These are phyloP conservation scores for Punica granatum DNA, from an alignment of 345 rosid genomes.

Conservation along the genomic window DNA sequence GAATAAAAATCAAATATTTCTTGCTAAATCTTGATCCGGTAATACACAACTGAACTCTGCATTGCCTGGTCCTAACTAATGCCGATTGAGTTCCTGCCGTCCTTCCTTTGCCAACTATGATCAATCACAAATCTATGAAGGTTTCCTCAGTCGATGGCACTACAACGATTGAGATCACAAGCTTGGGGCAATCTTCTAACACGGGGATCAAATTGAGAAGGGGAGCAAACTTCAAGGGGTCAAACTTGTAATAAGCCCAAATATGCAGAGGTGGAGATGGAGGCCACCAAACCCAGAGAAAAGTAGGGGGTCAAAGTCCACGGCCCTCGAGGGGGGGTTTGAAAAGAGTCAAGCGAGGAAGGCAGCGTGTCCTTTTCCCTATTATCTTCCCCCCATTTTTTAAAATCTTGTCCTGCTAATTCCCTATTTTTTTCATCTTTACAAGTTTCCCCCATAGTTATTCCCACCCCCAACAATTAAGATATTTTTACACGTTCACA, in stretches of 20 bases:
- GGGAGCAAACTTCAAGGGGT: not conserved
- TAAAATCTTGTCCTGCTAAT: too few species aligned
- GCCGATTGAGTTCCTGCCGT: too few species aligned
- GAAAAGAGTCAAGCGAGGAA: conserved; percentile 48
- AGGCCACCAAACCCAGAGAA: conserved; percentile 22
- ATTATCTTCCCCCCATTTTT: conserved; percentile 6
- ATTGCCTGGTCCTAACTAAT: too few species aligned
- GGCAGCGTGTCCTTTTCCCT: conserved; percentile 20
- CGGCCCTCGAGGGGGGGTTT: conserved; percentile 15
- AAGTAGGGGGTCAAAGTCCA: conserved; percentile 55
- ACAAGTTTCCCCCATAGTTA: not conserved
- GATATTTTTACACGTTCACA: conserved; percentile 2
- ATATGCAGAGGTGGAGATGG: not conserved
- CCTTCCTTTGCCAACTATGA: too few species aligned
- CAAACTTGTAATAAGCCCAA: not conserved
- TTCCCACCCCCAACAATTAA: not conserved
- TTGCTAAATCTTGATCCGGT: too few species aligned
- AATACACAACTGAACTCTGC: too few species aligned
- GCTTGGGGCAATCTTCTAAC: too few species aligned
- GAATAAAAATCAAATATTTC: too few species aligned
- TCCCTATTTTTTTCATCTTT: too few species aligned
- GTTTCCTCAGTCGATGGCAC: too few species aligned
- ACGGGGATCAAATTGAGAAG: not conserved
- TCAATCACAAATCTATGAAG: too few species aligned
- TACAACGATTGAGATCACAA: too few species aligned